A percentile compares a stretch with the other conserved stretches of the same genome.
Conservation (phyloP, 352 stramenopile genomes). For the Phytopythium oedochilum region DNA sequence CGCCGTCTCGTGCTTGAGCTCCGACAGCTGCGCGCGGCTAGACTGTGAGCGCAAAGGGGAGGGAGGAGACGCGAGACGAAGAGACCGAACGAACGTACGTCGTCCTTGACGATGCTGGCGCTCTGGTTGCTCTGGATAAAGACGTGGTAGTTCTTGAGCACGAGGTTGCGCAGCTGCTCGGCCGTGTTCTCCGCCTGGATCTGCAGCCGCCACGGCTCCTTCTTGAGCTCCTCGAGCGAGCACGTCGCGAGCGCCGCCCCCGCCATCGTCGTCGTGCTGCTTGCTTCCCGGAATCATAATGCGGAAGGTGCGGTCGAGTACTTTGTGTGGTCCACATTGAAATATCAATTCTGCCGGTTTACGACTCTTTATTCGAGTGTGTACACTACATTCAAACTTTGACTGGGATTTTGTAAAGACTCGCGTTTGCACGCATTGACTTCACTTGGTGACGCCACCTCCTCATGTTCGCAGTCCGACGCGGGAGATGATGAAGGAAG, state of each 20-base stretch:
- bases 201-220: constrained; percentile 80
- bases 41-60: background rate
- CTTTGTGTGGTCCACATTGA: too few relatives aligned
- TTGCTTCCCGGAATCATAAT: background rate
- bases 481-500: background rate
- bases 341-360: too few relatives aligned
- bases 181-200: constrained; percentile 74
- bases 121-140: constrained; percentile 91
- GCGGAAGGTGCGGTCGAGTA: too few relatives aligned
- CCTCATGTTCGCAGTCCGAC: background rate
- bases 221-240: constrained; percentile 81
- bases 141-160: constrained; percentile 89
- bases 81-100: constrained; percentile 22
- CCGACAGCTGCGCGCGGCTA: constrained; percentile 28
- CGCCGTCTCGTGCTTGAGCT: constrained; percentile 67
- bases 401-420: too few relatives aligned
- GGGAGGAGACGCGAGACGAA: background rate
- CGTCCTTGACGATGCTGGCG: constrained; percentile 72
- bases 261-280: background rate
- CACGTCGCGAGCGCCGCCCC: constrained; percentile 34
- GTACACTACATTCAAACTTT: too few relatives aligned
- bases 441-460: background rate
- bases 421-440: too few relatives aligned
- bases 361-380: too few relatives aligned
- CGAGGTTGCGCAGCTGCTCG: constrained; percentile 71